Evolutionary conservation across 2,329 filamentous ascomycete genomes (phyloP), one percentile per base, ranked within the genome.

Genomic region (Incumbomyces delicatus): DNA sequence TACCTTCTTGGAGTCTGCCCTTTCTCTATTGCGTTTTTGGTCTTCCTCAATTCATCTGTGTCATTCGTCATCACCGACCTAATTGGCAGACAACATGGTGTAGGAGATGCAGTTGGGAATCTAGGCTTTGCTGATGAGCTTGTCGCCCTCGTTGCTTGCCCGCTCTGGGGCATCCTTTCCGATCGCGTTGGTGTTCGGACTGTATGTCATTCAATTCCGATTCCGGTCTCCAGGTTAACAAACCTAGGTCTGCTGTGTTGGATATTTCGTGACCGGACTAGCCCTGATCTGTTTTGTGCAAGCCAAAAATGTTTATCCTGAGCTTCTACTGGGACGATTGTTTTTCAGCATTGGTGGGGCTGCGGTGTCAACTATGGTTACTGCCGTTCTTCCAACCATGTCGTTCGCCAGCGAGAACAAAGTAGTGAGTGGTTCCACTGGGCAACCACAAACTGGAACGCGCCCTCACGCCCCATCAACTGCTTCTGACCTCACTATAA

Each of bases 311-410:
- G 79, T 95, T 7, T 95, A 95, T 66, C 90, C 92, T 8, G 83
- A 94, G 63, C 71, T 98, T 55, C 70, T 96, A 46, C 69, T 95
- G 35, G 88, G 85, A 46, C 77, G 92, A 54, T 71, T 96, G 42
- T 71, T 94, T 46, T 98, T 98, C 66, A 92, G 89, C 55, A 58
- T 95, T 14, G 92, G 92, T 18, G 92, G 86, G 16, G 88, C 89
- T n/a, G 92, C 90, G 17, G 81, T 85, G 74, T 89, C 88, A 12
- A 96, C 92, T 1, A 98, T 98, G 92, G 92, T 98, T 16, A 96
- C 92, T 7, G 92, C 92, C 2, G 87, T 94, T 38, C 73, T 98
- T 18, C 92, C 92, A 1, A 81, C 74, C 22, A 79, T 84, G 66
- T 77, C 77, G 6, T 48, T 41, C 27, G 58, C 10, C 58, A 54